Evolutionary conservation across 148 eudicot species (phyloP).

Genomic region (Vaccinium macrocarpon): DNA sequence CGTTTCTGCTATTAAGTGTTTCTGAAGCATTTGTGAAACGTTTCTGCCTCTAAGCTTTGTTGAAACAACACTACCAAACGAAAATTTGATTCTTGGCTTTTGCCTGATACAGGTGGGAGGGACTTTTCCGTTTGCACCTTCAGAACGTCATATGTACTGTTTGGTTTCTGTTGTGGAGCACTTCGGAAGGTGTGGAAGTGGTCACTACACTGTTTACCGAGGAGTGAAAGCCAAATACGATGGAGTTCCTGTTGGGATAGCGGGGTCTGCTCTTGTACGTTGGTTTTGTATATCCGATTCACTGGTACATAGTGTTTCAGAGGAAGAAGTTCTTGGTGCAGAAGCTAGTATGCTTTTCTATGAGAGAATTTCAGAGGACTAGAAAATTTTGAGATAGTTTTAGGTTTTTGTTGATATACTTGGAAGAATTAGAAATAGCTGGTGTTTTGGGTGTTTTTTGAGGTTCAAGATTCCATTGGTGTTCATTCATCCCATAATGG

Average conservation of each 20-base stretch:
- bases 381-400: not conserved
- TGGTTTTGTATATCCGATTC: constrained; percentile 90
- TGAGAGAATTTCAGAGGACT: constrained; percentile 46
- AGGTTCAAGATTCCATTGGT: too few relatives aligned
- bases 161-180: constrained; percentile 87
- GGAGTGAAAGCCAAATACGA: constrained; percentile 35
- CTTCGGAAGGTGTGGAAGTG: constrained; percentile 68
- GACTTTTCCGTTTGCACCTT: constrained; percentile 10
- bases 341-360: constrained; percentile 85
- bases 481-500: too few relatives aligned
- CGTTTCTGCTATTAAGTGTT: not conserved
- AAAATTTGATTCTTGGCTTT: not conserved
- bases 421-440: not conserved
- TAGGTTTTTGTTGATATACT: not conserved
- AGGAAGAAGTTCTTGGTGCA: constrained; percentile 73
- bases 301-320: constrained; percentile 54
- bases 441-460: not conserved
- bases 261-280: constrained; percentile 21
- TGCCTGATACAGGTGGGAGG: constrained; percentile 33
- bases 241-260: constrained; percentile 21
- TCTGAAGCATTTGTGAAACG: not conserved
- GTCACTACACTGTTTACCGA: constrained; percentile 89
- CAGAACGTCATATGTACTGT: constrained; percentile 39
- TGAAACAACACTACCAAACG: not conserved
- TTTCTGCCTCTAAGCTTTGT: not conserved